A percentile compares a stretch with the other conserved stretches of the same genome.
phyloP scores from a whole-genome alignment of 768 basidiomycete species.

The Wakefieldia striispora region DNA sequence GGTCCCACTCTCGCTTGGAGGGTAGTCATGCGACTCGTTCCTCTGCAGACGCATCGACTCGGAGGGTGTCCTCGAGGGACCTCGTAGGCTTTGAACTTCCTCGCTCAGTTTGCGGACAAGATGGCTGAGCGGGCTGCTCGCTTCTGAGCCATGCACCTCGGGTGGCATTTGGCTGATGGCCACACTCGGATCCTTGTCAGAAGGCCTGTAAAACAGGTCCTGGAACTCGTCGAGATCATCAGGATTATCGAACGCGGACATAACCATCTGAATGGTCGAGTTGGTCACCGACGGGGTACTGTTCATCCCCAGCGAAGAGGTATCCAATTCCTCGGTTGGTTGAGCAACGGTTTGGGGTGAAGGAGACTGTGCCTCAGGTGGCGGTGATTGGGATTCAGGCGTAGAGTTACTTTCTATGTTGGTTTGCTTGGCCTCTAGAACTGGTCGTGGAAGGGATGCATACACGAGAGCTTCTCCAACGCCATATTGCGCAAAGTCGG shows the following conservation, averaged over 20 bases:
- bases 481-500: constrained; percentile 48
- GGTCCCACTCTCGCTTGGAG: constrained; percentile 11
- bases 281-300: constrained; percentile 30
- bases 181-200: background rate
- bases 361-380: constrained; percentile 1
- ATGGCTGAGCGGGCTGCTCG: constrained; percentile 36
- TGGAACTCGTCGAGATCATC: constrained; percentile 74
- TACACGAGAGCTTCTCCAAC: constrained; percentile 64
- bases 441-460: constrained; percentile 26
- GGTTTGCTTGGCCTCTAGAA: background rate
- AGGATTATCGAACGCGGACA: constrained; percentile 51
- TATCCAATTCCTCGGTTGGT: constrained; percentile 40
- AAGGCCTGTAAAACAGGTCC: constrained; percentile 68
- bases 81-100: constrained; percentile 31
- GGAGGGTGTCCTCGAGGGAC: constrained; percentile 9
- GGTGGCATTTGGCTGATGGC: constrained; percentile 25
- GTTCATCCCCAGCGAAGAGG: constrained; percentile 4
- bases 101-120: constrained; percentile 42
- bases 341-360: background rate
- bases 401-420: background rate
- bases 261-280: constrained; percentile 35
- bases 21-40: constrained; percentile 6
- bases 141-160: constrained; percentile 30
- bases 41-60: constrained; percentile 9
- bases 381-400: background rate